Conservation (phyloP, 2,329 filamentous ascomycete genomes). For the Cryphonectria naterciae region DNA sequence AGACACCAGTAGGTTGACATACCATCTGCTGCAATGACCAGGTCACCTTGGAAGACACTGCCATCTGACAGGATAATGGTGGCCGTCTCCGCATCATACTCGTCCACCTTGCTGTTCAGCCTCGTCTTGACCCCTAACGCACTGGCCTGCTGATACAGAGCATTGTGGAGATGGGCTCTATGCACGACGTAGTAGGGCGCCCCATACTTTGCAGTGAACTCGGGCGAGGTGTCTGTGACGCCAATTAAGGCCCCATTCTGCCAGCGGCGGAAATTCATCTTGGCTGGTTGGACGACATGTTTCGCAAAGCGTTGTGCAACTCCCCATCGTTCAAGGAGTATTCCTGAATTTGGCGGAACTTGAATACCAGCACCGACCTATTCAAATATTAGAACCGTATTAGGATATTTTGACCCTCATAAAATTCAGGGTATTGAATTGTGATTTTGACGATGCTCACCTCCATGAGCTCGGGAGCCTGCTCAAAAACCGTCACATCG, state of each 20-base stretch:
- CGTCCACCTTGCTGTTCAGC: constrained; percentile 32
- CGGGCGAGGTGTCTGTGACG: constrained; percentile 38
- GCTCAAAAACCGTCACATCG: constrained; percentile 45
- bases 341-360: constrained; percentile 42
- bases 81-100: constrained; percentile 32
- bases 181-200: constrained; percentile 40
- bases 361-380: constrained; percentile 45
- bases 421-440: neutral
- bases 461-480: constrained; percentile 44
- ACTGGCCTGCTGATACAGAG: constrained; percentile 35
- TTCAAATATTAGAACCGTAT: neutral
- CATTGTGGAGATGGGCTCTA: constrained; percentile 39
- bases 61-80: constrained; percentile 35
- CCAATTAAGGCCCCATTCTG: constrained; percentile 39
- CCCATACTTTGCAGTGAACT: constrained; percentile 38
- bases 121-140: constrained; percentile 35
- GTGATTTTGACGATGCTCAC: constrained; percentile 32
- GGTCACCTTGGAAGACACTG: constrained; percentile 34
- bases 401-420: neutral
- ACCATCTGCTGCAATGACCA: constrained; percentile 45
- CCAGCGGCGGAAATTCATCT: constrained; percentile 43
- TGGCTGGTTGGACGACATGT: constrained; percentile 37
- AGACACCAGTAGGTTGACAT: neutral
- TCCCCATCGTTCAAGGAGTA: constrained; percentile 40
- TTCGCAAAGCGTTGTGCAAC: constrained; percentile 36